Evolutionary conservation across 1,139 yeast species (phyloP).

Genomic region (Sugiyamaella pinicola): DNA sequence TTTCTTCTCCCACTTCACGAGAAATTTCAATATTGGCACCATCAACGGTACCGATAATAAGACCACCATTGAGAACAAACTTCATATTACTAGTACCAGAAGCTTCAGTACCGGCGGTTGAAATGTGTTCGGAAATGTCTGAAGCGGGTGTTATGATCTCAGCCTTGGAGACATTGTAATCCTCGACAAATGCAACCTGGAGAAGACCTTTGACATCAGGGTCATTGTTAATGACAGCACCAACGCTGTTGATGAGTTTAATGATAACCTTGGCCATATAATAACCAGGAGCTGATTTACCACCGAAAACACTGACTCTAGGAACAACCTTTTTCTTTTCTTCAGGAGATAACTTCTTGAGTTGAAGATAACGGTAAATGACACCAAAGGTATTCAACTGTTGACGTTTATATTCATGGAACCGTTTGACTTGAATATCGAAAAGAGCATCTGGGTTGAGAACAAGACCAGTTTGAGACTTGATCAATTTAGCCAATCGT

Average conservation of each 20-base stretch:
- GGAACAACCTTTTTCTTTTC: conserved; percentile 72
- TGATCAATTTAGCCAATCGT: conserved; percentile 68
- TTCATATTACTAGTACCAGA: conserved; percentile 97
- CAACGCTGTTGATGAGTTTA: conserved; percentile 79
- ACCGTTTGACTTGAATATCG: conserved; percentile 92
- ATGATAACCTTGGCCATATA: conserved; percentile 92
- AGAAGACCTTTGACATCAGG: conserved; percentile 70
- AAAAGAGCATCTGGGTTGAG: conserved; percentile 71
- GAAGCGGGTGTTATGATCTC: conserved; percentile 89
- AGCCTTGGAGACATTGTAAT: conserved; percentile 91
- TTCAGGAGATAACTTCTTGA: conserved; percentile 67
- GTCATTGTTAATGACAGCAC: conserved; percentile 79
- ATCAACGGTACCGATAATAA: conserved; percentile 93
- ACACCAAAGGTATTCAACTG: conserved; percentile 90
- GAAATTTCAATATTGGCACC: conserved; percentile 97
- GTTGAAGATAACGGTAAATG: conserved; percentile 74
- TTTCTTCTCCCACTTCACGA: conserved; percentile 89
- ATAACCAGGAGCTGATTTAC: conserved; percentile 96
- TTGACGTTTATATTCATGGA: conserved; percentile 95
- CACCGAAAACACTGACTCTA: conserved; percentile 83
- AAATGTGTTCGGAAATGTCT: conserved; percentile 89
- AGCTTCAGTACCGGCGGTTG: conserved; percentile 98
- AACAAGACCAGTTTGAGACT: conserved; percentile 65
- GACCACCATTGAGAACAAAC: conserved; percentile 90
- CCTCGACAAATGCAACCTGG: conserved; percentile 87